Conservation (phyloP, 225 moss, liverwort and hornwort species). For the Climacium dendroides region DNA sequence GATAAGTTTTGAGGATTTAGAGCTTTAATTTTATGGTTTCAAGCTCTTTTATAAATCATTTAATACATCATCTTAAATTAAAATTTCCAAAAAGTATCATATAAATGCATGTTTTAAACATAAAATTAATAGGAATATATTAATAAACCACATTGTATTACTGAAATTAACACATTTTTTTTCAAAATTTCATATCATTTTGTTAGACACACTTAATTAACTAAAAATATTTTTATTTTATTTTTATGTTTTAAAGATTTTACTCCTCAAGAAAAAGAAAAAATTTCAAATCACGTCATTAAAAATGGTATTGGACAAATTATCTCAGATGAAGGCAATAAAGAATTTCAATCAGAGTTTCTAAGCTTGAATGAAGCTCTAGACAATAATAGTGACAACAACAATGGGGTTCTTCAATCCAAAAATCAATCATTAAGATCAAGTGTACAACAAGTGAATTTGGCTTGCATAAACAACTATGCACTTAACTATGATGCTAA, state of each 20-base stretch:
- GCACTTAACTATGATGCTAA: background rate
- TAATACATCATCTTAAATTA: background rate
- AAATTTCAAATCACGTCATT: too few species aligned
- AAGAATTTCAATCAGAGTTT: background rate
- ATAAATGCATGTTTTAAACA: background rate
- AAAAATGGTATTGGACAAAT: background rate
- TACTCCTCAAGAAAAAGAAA: background rate
- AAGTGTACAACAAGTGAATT: background rate
- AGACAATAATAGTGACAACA: background rate
- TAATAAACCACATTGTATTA: background rate
- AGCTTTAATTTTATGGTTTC: too few species aligned
- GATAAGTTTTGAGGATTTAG: background rate
- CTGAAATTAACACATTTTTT: background rate
- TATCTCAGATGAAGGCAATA: background rate
- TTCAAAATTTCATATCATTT: background rate
- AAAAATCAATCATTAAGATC: background rate
- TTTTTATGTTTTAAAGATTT: background rate
- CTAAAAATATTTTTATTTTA: background rate
- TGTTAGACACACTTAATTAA: fast-evolving
- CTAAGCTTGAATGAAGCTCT: background rate
- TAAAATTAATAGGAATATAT: background rate
- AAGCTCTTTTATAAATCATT: background rate
- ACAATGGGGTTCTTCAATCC: background rate
- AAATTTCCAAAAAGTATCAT: fast-evolving
- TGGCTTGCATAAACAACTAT: background rate